Evolutionary conservation across 1,284 basidiomycete species (phyloP).

Genomic region (Apiotrichum brassicae): DNA sequence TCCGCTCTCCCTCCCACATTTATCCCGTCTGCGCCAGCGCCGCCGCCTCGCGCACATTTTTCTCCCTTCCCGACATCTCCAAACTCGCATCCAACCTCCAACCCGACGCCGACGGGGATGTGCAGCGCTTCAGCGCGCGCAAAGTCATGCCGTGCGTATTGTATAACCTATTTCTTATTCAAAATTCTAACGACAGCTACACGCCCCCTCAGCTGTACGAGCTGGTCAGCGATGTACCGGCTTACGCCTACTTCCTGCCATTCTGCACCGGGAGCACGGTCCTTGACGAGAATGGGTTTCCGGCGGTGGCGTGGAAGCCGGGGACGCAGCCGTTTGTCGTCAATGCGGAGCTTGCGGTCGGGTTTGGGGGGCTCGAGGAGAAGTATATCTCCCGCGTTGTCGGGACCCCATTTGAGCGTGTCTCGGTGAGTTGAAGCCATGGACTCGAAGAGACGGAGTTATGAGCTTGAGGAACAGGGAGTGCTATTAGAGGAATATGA

Average conservation of each 20-base stretch:
- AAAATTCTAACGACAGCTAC: constrained; percentile 56
- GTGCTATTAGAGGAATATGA: too few species aligned
- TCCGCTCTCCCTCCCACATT: too few species aligned
- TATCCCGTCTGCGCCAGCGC: neutral
- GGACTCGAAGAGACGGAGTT: neutral
- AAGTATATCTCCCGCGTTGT: constrained; percentile 80
- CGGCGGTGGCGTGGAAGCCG: constrained; percentile 26
- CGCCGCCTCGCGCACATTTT: constrained; percentile 29
- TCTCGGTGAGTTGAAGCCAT: constrained; percentile 57
- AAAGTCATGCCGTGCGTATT: constrained; percentile 73
- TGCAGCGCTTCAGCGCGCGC: constrained; percentile 52
- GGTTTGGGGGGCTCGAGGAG: constrained; percentile 81
- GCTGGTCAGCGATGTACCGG: constrained; percentile 78
- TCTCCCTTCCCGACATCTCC: constrained; percentile 44
- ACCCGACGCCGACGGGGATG: constrained; percentile 26
- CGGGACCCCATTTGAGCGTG: constrained; percentile 65
- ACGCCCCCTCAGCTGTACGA: constrained; percentile 71
- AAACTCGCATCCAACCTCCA: constrained; percentile 33
- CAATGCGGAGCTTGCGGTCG: constrained; percentile 80
- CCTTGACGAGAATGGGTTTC: constrained; percentile 43
- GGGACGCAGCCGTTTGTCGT: constrained; percentile 53
- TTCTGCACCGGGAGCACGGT: constrained; percentile 77
- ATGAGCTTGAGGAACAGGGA: too few species aligned
- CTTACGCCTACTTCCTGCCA: constrained; percentile 81
- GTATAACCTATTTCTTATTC: too few species aligned